Percentiles rank a stretch among this genome's conserved stretches.
These are phyloP conservation scores for Ophiostoma sp. DNA, from an alignment of 2,329 filamentous ascomycete species.

Conservation along the genomic window DNA sequence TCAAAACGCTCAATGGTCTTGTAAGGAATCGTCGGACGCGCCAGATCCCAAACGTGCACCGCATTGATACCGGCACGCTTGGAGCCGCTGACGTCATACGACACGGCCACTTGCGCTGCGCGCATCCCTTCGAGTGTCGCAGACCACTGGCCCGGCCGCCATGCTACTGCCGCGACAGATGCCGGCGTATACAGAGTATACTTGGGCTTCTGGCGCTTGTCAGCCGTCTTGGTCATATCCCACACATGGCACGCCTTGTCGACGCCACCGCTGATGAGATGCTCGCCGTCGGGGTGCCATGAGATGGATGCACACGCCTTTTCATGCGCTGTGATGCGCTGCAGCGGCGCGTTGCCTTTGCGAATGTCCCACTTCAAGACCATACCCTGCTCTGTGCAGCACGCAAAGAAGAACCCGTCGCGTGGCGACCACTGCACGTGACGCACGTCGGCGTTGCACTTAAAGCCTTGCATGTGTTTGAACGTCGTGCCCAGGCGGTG, in stretches of 20 bases:
- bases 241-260: constrained; percentile 60
- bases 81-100: constrained; percentile 53
- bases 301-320: constrained; percentile 55
- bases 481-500: constrained; percentile 48
- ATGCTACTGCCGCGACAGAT: constrained; percentile 53
- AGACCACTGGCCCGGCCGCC: constrained; percentile 62
- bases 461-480: constrained; percentile 43
- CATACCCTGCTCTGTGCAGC: constrained; percentile 57
- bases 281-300: constrained; percentile 64
- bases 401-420: constrained; percentile 57
- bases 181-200: constrained; percentile 57
- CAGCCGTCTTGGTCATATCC: constrained; percentile 55
- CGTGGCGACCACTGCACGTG: constrained; percentile 62
- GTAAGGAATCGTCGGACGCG: constrained; percentile 60
- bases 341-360: constrained; percentile 46
- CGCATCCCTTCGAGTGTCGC: constrained; percentile 50
- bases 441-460: constrained; percentile 55
- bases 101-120: constrained; percentile 56
- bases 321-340: constrained; percentile 58
- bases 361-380: constrained; percentile 61
- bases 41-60: constrained; percentile 65
- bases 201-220: constrained; percentile 60
- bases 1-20: constrained; percentile 58
- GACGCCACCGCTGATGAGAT: constrained; percentile 57
- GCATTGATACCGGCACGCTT: constrained; percentile 43